Evolutionary conservation across 2,329 filamentous ascomycete species (phyloP), one percentile per base, ranked within the genome.

Genomic region (Geosmithia flava): DNA sequence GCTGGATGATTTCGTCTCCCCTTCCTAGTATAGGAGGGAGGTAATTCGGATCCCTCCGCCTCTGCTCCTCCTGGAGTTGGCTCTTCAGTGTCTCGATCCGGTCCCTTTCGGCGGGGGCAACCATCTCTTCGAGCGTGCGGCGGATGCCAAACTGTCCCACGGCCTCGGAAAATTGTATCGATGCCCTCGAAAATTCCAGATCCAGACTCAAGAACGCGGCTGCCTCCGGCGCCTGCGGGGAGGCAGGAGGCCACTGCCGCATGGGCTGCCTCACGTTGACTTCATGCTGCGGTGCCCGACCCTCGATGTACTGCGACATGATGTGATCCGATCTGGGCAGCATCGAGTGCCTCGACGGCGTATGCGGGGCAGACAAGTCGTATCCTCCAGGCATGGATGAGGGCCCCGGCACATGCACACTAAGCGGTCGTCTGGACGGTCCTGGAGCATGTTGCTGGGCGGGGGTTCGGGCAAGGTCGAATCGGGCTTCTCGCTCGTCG

Each of bases 401-500:
- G 50, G 66, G 65, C 16, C 70, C 64, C 10, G 72, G 64, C 15
- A 71, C 66, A 54, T 76, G 78, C 44, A 75, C 63, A 44, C 70
- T 74, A 27, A 75, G 53, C 11, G 76, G 74, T 52, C 76, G 68
- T 55, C 74, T 27, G 8, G 23, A 27, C 8, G 23, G 23, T 5
- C 23, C 72, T 53, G 64, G 60, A 29, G 63, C 62, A 48, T 65
- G 60, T 56, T 77, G 75, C 49, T 67, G 61, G 51, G 69, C 68
- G 44, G 68, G 63, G 50, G 69, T 71, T 50, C 72, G 68, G 2
- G 69, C 60, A 16, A 68, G 60, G 50, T 81, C 79, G 55, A 75
- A 81, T 53, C 78, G 71, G 45, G 72, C 59, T 53, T 83, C 78
- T 55, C 76, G 70, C 51, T 87, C 83, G 59, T 91, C 86, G 56